A percentile compares a stretch with the other conserved stretches of the same genome.
Conservation (phyloP, 495 filamentous ascomycete species). For the Friedmanniomyces simplex region DNA sequence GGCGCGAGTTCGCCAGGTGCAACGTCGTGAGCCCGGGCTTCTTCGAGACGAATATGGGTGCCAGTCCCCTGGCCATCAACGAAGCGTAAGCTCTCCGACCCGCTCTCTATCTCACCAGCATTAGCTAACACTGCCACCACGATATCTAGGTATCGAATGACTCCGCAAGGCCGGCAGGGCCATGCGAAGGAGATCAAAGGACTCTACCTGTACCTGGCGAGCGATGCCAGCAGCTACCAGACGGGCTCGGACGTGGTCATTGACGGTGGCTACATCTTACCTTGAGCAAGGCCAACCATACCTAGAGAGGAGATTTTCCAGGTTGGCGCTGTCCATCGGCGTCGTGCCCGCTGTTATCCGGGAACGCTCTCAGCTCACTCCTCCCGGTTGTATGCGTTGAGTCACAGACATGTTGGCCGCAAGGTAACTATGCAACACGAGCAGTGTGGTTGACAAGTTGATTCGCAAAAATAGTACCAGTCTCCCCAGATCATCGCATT, state of each 20-base stretch:
- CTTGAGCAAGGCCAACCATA: constrained; percentile 15
- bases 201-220: constrained; percentile 27
- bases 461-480: no score
- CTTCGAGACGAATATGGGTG: constrained; percentile 32
- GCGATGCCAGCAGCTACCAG: constrained; percentile 25
- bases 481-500: no score
- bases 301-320: no score
- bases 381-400: no score
- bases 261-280: constrained; percentile 28
- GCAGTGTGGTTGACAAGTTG: no score
- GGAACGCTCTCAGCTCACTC: no score
- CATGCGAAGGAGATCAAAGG: constrained; percentile 32
- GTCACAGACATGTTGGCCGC: no score
- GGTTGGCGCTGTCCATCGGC: no score
- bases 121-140: not conserved
- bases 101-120: not conserved
- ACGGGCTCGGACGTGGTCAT: constrained; percentile 29
- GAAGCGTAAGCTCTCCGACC: constrained; percentile 19
- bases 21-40: constrained; percentile 22
- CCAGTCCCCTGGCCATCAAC: constrained; percentile 25
- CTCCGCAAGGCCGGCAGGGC: constrained; percentile 28
- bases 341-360: no score
- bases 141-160: constrained; percentile 22
- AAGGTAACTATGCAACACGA: no score
- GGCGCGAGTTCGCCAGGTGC: constrained; percentile 29